These are phyloP conservation scores for Erodium maritimum DNA, from an alignment of 345 rosid species.

Conservation along the genomic window DNA sequence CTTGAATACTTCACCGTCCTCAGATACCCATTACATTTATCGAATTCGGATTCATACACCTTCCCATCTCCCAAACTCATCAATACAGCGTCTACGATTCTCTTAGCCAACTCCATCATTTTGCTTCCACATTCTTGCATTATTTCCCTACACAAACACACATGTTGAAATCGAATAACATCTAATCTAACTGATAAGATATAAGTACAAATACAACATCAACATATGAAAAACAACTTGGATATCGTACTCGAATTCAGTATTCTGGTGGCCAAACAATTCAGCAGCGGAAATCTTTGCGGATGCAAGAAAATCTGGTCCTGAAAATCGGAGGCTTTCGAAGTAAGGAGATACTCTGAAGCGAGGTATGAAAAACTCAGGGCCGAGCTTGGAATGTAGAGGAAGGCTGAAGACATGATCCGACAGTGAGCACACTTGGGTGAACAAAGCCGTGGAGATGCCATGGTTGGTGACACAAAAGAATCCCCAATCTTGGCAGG, in stretches of 20 bases:
- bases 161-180: no score
- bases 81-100: constrained; percentile 33
- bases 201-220: no score
- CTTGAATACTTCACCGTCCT: constrained; percentile 50
- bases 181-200: no score
- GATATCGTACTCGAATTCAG: constrained; percentile 47
- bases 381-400: constrained; percentile 47
- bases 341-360: constrained; percentile 77
- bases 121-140: constrained; percentile 47
- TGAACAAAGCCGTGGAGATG: constrained; percentile 33
- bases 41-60: constrained; percentile 32
- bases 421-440: constrained; percentile 25
- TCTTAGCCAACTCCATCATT: constrained; percentile 46
- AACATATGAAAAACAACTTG: no score
- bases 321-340: constrained; percentile 53
- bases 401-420: constrained; percentile 36
- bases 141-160: constrained; percentile 26
- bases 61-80: constrained; percentile 35
- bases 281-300: constrained; percentile 40
- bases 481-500: constrained; percentile 66
- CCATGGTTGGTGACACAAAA: constrained; percentile 66
- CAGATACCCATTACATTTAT: constrained; percentile 51
- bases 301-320: constrained; percentile 56
- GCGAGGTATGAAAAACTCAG: constrained; percentile 51
- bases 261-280: constrained; percentile 29